These are phyloP conservation scores for Phytophthora quininea DNA, from an alignment of 352 stramenopile species.

Conservation along the genomic window DNA sequence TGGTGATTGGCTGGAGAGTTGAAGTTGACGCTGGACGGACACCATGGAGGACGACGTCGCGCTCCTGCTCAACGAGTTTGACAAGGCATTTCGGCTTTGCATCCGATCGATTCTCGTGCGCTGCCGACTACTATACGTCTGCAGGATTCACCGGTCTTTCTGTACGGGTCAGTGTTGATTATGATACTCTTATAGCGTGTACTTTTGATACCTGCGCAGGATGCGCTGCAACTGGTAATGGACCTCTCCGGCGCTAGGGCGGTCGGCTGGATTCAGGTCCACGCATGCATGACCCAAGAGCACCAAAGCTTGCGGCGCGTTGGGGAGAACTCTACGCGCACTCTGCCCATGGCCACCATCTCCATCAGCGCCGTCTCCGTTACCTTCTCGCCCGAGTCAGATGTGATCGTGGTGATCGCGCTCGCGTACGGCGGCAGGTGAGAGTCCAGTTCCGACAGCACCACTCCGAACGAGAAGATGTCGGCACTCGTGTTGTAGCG, in stretches of 20 bases:
- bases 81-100: too few species aligned
- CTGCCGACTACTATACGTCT: too few species aligned
- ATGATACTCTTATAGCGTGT: constrained; percentile 31
- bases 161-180: background rate
- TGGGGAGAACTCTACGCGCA: constrained; percentile 39
- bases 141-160: too few species aligned
- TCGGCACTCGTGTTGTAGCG: constrained; percentile 51
- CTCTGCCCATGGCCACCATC: constrained; percentile 35
- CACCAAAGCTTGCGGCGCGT: constrained; percentile 21
- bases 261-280: constrained; percentile 23
- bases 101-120: too few species aligned
- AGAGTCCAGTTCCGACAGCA: constrained; percentile 46
- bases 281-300: constrained; percentile 35
- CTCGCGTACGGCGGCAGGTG: constrained; percentile 40
- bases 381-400: constrained; percentile 30
- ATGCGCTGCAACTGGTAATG: constrained; percentile 42
- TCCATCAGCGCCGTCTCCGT: constrained; percentile 40
- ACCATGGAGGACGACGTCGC: too few species aligned
- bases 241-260: constrained; percentile 34
- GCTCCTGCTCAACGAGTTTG: too few species aligned
- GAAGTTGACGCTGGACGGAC: background rate
- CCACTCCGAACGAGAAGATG: constrained; percentile 52
- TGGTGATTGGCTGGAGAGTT: background rate
- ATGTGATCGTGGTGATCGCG: constrained; percentile 29
- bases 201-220: constrained; percentile 36